Percentiles rank a stretch among this genome's conserved stretches.
Conservation (phyloP, 768 basidiomycete species). For the Suillus lakei region DNA sequence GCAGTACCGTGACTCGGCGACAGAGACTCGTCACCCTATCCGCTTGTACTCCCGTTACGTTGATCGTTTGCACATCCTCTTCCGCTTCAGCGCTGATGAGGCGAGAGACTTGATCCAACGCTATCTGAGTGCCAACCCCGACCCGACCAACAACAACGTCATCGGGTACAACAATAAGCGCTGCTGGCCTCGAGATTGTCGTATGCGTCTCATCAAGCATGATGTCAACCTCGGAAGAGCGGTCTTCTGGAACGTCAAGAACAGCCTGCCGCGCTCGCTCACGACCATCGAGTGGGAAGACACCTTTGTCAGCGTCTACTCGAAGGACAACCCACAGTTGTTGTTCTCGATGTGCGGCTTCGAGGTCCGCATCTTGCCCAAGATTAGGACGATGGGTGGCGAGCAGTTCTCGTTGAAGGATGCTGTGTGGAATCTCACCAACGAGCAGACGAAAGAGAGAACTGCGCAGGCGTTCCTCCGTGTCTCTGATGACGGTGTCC, state of each 20-base stretch:
- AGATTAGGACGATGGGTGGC: constrained; percentile 93
- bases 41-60: constrained; percentile 97
- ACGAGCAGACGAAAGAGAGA: constrained; percentile 96
- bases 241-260: constrained; percentile 99
- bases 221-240: constrained; percentile 98
- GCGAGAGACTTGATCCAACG: constrained; percentile 97
- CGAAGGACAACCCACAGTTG: constrained; percentile 95
- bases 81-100: constrained; percentile 98
- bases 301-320: constrained; percentile 96
- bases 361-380: constrained; percentile 96
- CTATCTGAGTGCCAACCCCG: constrained; percentile 95
- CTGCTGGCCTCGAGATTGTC: constrained; percentile 99
- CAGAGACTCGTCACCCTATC: constrained; percentile 97
- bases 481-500: constrained; percentile 95
- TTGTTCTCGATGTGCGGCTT: constrained; percentile 99
- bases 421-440: constrained; percentile 95
- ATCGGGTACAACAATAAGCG: constrained; percentile 99
- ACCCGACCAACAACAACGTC: constrained; percentile 98
- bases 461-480: constrained; percentile 98
- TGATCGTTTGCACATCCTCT: constrained; percentile 92
- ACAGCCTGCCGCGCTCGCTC: constrained; percentile 90
- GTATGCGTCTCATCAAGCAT: constrained; percentile 99
- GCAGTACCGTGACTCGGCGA: constrained; percentile 93
- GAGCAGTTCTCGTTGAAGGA: constrained; percentile 98
- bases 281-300: constrained; percentile 99